A percentile compares a stretch with the other conserved stretches of the same genome.
Evolutionary conservation across 306 rosid species (phyloP).

Genomic region (Malus fusca): DNA sequence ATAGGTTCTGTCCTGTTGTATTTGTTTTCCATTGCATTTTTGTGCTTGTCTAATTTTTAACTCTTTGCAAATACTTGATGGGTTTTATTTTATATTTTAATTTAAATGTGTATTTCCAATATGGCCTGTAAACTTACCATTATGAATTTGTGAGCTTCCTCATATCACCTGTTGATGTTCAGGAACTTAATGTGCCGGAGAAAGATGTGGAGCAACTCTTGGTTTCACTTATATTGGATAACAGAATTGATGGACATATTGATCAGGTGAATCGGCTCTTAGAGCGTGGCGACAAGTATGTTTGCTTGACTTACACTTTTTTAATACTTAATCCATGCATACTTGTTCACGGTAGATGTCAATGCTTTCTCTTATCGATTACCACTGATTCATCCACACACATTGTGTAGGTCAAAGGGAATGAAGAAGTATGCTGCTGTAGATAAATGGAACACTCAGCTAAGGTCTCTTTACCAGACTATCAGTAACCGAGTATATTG

Average conservation of each 20-base stretch:
- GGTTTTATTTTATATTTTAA: neutral
- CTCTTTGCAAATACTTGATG: neutral
- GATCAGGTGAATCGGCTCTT: conserved; percentile 94
- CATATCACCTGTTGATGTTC: neutral
- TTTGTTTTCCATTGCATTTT: neutral
- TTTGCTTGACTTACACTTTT: neutral
- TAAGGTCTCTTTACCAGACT: conserved; percentile 68
- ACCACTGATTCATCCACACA: neutral
- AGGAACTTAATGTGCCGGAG: conserved; percentile 53
- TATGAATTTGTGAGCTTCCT: neutral
- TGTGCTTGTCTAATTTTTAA: neutral
- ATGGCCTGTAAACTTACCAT: neutral
- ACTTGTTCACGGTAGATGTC: neutral
- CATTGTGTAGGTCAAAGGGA: conserved; percentile 73
- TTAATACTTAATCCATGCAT: conserved; percentile 11
- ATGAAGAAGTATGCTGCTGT: conserved; percentile 86
- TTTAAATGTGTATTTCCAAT: neutral
- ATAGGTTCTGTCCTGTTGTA: neutral
- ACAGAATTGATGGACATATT: conserved; percentile 90
- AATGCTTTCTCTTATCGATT: neutral
- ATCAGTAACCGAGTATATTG: conserved; percentile 71
- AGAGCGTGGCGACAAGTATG: conserved; percentile 83
- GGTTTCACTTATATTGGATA: conserved; percentile 71
- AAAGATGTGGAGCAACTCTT: conserved; percentile 49
- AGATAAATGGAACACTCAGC: conserved; percentile 93